Conservation (phyloP, 129 eudicot species). For the Centaurea solstitialis region DNA sequence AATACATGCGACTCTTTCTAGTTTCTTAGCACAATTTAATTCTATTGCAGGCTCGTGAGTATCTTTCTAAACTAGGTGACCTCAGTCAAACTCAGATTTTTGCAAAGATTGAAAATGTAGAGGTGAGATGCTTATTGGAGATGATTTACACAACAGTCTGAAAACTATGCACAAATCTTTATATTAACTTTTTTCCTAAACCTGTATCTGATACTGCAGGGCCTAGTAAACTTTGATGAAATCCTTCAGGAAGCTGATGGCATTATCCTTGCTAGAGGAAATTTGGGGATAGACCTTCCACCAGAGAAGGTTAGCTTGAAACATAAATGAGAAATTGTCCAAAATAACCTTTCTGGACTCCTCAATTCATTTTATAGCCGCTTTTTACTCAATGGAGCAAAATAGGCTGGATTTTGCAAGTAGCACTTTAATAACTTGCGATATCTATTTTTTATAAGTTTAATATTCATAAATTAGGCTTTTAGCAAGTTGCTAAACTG, state of each 20-base stretch:
- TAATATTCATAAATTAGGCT: too few relatives aligned
- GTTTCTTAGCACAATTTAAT: not conserved
- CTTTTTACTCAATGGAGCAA: too few relatives aligned
- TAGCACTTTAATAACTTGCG: too few relatives aligned
- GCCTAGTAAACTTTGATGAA: slow-evolving; percentile 74
- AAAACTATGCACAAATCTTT: not conserved
- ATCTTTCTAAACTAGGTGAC: slow-evolving; percentile 68
- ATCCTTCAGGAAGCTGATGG: slow-evolving; percentile 94
- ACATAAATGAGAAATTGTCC: not conserved
- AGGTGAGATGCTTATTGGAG: slow-evolving; percentile 46
- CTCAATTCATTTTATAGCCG: too few relatives aligned
- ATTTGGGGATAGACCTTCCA: slow-evolving; percentile 90
- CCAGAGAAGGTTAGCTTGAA: slow-evolving; percentile 71
- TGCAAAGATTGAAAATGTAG: slow-evolving; percentile 85
- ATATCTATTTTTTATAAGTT: too few relatives aligned
- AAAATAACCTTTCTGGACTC: too few relatives aligned
- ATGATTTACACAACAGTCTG: not conserved
- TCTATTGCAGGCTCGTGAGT: slow-evolving; percentile 66
- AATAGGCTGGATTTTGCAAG: too few relatives aligned
- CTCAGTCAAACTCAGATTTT: slow-evolving; percentile 76
- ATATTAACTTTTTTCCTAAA: not conserved
- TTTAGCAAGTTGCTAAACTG: too few relatives aligned
- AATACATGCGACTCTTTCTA: not conserved
- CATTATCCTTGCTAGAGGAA: slow-evolving; percentile 84
- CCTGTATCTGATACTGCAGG: slow-evolving; percentile 38